Conservation (phyloP, 495 filamentous ascomycete genomes). For the Wilcoxina mikolae region DNA sequence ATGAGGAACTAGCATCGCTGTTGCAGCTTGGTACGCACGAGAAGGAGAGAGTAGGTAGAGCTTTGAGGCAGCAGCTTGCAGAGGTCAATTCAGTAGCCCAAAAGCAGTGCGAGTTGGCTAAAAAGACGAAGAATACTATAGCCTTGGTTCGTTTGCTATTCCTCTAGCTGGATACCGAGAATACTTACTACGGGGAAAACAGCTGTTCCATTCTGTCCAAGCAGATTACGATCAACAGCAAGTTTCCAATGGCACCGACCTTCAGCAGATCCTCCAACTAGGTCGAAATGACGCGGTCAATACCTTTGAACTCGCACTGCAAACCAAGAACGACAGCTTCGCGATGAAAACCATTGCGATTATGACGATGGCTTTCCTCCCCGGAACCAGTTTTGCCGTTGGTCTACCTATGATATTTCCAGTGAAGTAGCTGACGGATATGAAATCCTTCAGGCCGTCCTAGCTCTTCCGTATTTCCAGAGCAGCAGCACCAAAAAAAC, state of each 20-base stretch:
- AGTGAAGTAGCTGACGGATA: not conserved
- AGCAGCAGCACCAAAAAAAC: not conserved
- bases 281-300: not conserved
- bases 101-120: not conserved
- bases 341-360: slow-evolving; percentile 24
- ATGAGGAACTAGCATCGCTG: not conserved
- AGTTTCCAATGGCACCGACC: not conserved
- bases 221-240: not conserved
- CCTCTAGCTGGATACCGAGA: too few relatives aligned
- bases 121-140: not conserved
- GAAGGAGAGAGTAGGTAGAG: not conserved
- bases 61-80: not conserved
- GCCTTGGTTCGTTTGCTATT: not conserved
- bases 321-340: slow-evolving; percentile 12
- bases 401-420: not conserved
- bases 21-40: not conserved
- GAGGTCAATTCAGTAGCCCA: not conserved
- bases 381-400: slow-evolving; percentile 11
- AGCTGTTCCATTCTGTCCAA: not conserved
- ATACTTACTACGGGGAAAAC: not conserved
- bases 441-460: not conserved
- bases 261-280: not conserved
- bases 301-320: not conserved
- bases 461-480: not conserved
- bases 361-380: slow-evolving; percentile 19